Base-by-base conservation (phyloP, 805 yeast species). In the Suhomyces xylopsoci region DNA sequence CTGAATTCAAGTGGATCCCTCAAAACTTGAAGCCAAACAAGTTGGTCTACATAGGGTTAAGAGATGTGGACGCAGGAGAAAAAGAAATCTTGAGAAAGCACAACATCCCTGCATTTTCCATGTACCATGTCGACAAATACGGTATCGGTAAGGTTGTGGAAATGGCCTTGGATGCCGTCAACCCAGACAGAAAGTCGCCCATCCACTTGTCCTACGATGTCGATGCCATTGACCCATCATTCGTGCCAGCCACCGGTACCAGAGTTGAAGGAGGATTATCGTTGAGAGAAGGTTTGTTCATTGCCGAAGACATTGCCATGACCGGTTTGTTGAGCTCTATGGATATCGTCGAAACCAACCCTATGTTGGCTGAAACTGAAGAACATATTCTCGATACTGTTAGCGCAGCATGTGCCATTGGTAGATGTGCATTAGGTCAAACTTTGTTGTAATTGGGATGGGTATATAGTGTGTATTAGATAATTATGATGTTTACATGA, bases 211-310 rank as follows among this genome's bases (percentile, higher is more conserved):
- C 96, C 25, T 93, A 92, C 67, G 99, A 93, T 66, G 97, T 93
- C 44, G 99, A 93, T 71, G 97, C 97, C 43, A 86, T 94, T 53
- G 99, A 93, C 71, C 98, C 98, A 47, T 79, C 84, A 56, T 91
- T 78, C 65, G 97, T 94, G 12, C 97, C 97, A 17, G 96, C 97
- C 40, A 93, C 99, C 1, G 99, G 99, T 51, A 94, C 99, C 1
- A 93, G 97, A 43, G 99, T 93, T 14, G 85, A 96, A 68, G 98
- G 98, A 58, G 99, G 99, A 3, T 77, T 93, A 58, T 86, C 97
- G 7, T 80, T 93, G 70, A 83, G 99, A 74, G 99, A 93, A 73
- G 97, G 97, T 48, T 80, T 94, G 67, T 93, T 87, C 67, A 72
- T 93, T 50, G 94, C 92, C 55, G 99, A 93, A 74, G 94, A 93